Base-by-base conservation (phyloP, 805 yeast species). In the Candida maris region DNA sequence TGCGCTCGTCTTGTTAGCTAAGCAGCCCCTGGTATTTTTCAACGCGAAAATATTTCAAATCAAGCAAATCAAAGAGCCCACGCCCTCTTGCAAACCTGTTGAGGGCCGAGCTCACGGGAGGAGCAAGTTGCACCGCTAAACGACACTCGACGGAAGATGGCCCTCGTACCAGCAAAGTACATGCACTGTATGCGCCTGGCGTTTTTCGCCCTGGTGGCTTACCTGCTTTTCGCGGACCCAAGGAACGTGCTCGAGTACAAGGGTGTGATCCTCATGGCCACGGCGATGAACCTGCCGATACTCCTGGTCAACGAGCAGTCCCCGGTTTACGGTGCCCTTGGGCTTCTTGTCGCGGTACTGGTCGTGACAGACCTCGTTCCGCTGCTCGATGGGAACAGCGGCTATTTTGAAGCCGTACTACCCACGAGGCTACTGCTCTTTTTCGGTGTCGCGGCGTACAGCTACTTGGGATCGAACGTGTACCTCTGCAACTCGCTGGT, bases 401-500 rank as follows among this genome's bases (percentile, higher is more conserved):
- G 45, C 18, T 79, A 73, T 56, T 81, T 82, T 49, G 81, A 79
- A 45, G 65, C 79, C 0, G 53, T 78, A 8, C 75, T 80, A 2
- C 86, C 88, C 7, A 46, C 71, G 5, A 68, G 89, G 53, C 57
- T 81, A 36, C 45, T 69, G 12, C 27, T 68, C 6, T 73, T 65
- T 48, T 81, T 83, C 46, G 48, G 54, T 0, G 45, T 80, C 24
- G 77, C 75, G 6, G 67, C 67, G 4, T 68, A 67, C 44, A 58
- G 79, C 18, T 78, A 76, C 49, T 35, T 71, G 27, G 68, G 70
- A 37, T 60, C 61, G n/a, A 56, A 62, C 29, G 65, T 69, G 15
- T 55, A 61, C 17, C 39, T 81, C n/a, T 76, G 81, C 51, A 81
- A 81, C 59, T 79, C 77, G 51, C 61, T 77, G 30, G 73, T 80